Evolutionary conservation across 805 yeast genomes (phyloP).

Genomic region (Spathaspora passalidarum): DNA sequence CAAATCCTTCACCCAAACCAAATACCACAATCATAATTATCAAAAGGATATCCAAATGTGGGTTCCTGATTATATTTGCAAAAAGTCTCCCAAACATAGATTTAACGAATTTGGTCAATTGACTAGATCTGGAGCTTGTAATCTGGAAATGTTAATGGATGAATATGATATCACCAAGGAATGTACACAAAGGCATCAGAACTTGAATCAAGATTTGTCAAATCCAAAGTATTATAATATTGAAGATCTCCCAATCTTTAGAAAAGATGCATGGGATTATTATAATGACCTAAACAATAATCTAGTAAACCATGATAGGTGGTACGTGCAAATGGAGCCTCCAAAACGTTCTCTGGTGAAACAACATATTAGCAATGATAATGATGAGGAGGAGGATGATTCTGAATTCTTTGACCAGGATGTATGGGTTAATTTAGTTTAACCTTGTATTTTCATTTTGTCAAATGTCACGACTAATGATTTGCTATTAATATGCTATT

Average conservation of each 20-base stretch:
- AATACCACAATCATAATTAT: conserved; percentile 32
- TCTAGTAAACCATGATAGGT: conserved; percentile 13
- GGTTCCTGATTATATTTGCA: conserved; percentile 45
- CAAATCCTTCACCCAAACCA: conserved; percentile 23
- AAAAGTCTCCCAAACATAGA: conserved; percentile 25
- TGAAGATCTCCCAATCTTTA: conserved; percentile 36
- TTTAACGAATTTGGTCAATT: conserved; percentile 23
- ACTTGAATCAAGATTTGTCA: conserved; percentile 21
- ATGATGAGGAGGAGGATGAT: not conserved
- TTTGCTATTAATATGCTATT: too few relatives aligned
- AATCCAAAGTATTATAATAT: conserved; percentile 21
- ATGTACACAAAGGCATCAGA: conserved; percentile 21
- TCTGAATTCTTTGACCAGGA: not conserved
- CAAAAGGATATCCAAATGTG: conserved; percentile 43
- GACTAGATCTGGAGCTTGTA: conserved; percentile 40
- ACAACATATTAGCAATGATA: not conserved
- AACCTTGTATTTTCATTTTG: too few relatives aligned
- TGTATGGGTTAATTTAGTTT: not conserved
- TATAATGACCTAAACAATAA: conserved; percentile 20
- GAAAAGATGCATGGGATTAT: conserved; percentile 38
- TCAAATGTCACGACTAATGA: too few relatives aligned
- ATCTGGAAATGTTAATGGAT: conserved; percentile 30
- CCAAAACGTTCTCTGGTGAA: not conserved
- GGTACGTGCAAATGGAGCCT: conserved; percentile 17
- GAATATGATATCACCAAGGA: conserved; percentile 31